A percentile compares a stretch with the other conserved stretches of the same genome.
Conservation (phyloP, 1,284 basidiomycete species). For the Athelia psychrophila region DNA sequence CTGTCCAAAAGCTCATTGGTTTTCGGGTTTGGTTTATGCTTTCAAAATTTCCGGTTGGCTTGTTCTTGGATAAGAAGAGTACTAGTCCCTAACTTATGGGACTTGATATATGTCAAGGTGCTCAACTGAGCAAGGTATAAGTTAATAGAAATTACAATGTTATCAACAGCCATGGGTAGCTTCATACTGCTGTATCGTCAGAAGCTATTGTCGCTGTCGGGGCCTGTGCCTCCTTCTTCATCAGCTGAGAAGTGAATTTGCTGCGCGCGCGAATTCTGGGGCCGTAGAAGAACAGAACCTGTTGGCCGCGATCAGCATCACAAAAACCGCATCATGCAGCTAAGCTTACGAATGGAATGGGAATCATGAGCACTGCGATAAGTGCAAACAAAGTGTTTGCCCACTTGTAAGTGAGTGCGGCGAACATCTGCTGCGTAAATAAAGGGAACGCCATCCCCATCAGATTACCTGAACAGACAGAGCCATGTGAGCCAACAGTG, state of each 20-base stretch:
- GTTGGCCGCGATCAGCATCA: constrained; percentile 1
- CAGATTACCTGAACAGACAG: constrained; percentile 48
- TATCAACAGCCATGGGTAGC: too few relatives aligned
- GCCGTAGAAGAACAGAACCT: constrained; percentile 64
- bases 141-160: too few relatives aligned
- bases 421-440: constrained; percentile 64
- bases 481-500: background rate
- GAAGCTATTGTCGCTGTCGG: too few relatives aligned
- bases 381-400: constrained; percentile 67
- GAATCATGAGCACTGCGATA: constrained; percentile 57
- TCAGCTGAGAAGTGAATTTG: constrained; percentile 50
- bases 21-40: too few relatives aligned
- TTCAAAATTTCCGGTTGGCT: too few relatives aligned
- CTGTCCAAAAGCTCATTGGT: too few relatives aligned
- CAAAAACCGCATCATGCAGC: background rate
- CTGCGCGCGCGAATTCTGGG: constrained; percentile 58
- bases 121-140: too few relatives aligned
- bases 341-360: constrained; percentile 61
- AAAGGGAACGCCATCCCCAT: constrained; percentile 60
- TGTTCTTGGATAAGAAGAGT: too few relatives aligned
- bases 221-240: constrained; percentile 18
- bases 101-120: too few relatives aligned
- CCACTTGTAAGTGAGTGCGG: constrained; percentile 62
- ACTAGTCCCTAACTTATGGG: too few relatives aligned
- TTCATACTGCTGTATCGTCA: too few relatives aligned